phyloP scores from a whole-genome alignment of 73 alveolate genomes.

The Blepharisma japonicum region DNA sequence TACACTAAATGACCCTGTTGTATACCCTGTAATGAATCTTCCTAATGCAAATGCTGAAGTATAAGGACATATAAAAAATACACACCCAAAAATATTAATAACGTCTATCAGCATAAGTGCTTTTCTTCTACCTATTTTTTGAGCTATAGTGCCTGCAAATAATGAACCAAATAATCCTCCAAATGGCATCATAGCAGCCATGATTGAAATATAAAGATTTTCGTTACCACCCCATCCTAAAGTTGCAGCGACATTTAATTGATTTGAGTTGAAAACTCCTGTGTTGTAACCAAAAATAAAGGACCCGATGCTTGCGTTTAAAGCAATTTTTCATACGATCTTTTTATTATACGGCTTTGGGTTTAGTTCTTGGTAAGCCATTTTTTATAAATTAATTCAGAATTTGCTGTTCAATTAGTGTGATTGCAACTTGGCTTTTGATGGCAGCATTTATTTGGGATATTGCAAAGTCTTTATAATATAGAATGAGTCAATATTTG shows the following conservation, averaged over 20 bases:
- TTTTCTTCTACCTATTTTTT: constrained; percentile 8
- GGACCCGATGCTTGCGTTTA: neutral
- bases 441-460: too few species aligned
- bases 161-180: constrained; percentile 15
- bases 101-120: neutral
- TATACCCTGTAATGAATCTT: neutral
- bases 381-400: too few species aligned
- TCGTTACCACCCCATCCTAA: constrained; percentile 18
- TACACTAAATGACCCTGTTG: neutral
- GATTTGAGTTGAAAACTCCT: constrained; percentile 20
- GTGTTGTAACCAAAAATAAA: neutral
- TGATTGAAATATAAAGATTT: neutral
- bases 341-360: too few species aligned
- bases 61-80: neutral
- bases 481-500: too few species aligned
- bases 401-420: too few species aligned
- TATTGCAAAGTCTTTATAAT: too few species aligned
- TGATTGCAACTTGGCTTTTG: too few species aligned
- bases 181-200: neutral
- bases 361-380: too few species aligned
- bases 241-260: neutral
- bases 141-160: neutral
- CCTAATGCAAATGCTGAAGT: constrained; percentile 6
- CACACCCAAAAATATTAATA: neutral
- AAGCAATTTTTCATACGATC: too few species aligned